A percentile compares a stretch with the other conserved stretches of the same genome.
Evolutionary conservation across 768 basidiomycete genomes (phyloP).

Genomic region (Suillus alpinus): DNA sequence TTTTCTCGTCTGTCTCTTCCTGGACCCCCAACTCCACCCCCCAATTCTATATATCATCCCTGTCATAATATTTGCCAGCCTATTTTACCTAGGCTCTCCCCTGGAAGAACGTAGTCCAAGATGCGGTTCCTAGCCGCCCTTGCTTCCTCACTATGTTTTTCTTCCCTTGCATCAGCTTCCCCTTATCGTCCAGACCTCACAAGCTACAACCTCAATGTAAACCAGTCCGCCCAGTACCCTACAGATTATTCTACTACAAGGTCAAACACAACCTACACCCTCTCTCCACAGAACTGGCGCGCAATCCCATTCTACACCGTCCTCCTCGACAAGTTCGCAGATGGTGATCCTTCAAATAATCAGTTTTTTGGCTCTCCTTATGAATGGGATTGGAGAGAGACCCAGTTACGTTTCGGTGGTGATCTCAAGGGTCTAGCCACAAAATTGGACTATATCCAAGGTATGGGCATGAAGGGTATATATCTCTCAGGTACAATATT

Average conservation of each 20-base stretch:
- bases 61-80: too few relatives aligned
- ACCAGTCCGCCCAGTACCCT: constrained; percentile 65
- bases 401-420: constrained; percentile 86
- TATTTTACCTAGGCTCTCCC: too few relatives aligned
- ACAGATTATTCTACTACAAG: constrained; percentile 64
- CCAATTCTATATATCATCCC: too few relatives aligned
- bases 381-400: constrained; percentile 86
- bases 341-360: constrained; percentile 90
- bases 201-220: constrained; percentile 77
- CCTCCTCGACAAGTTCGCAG: constrained; percentile 91
- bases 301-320: constrained; percentile 75
- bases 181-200: constrained; percentile 67
- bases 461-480: constrained; percentile 82
- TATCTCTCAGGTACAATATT: constrained; percentile 94
- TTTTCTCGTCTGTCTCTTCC: too few relatives aligned
- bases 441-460: constrained; percentile 82
- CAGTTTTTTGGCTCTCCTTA: constrained; percentile 79
- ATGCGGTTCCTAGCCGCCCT: constrained; percentile 50
- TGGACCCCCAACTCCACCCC: too few relatives aligned
- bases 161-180: constrained; percentile 47
- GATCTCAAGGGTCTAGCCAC: constrained; percentile 77
- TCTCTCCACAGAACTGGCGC: constrained; percentile 86
- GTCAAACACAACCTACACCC: constrained; percentile 64
- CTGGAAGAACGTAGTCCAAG: constrained; percentile 3
- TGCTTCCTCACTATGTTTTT: constrained; percentile 20